phyloP scores from a whole-genome alignment of 768 basidiomycete genomes.

The Auricularia auricula-judae region DNA sequence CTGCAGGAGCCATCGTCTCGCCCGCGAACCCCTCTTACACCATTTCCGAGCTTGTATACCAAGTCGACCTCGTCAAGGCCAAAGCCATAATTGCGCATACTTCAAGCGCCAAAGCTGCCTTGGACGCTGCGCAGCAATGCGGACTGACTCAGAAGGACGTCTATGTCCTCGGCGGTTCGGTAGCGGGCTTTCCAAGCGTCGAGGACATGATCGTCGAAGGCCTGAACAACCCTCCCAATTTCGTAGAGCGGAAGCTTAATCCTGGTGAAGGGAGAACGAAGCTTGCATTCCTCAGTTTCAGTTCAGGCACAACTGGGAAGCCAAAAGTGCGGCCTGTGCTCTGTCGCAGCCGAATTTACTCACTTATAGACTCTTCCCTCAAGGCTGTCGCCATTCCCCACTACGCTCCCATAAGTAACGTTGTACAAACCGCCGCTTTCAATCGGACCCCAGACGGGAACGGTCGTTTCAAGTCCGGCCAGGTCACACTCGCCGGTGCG shows the following conservation, averaged over 20 bases:
- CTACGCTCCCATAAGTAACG: constrained; percentile 46
- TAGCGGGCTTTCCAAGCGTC: constrained; percentile 21
- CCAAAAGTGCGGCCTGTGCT: constrained; percentile 24
- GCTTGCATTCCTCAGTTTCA: constrained; percentile 61
- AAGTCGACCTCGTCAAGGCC: constrained; percentile 34
- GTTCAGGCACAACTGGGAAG: constrained; percentile 65
- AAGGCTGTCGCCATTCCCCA: constrained; percentile 59
- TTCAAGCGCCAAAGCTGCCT: constrained; percentile 15
- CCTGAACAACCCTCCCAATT: constrained; percentile 24
- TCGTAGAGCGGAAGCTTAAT: constrained; percentile 37
- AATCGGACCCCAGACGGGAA: constrained; percentile 35
- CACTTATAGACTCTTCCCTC: background rate
- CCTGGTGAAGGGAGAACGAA: constrained; percentile 59
- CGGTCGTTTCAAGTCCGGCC: constrained; percentile 46
- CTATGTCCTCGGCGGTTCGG: constrained; percentile 1
- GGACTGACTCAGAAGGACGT: constrained; percentile 2
- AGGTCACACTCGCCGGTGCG: constrained; percentile 48
- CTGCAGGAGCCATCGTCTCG: constrained; percentile 49
- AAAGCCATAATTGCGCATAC: constrained; percentile 31
- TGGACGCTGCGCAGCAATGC: background rate
- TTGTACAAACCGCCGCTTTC: constrained; percentile 49
- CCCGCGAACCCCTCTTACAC: constrained; percentile 55
- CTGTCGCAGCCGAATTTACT: background rate
- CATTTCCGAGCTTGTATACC: constrained; percentile 45
- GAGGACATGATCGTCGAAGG: constrained; percentile 41